These are phyloP conservation scores for Alopecurus myosuroides DNA, from an alignment of 176 grass and related monocot species.

Conservation along the genomic window DNA sequence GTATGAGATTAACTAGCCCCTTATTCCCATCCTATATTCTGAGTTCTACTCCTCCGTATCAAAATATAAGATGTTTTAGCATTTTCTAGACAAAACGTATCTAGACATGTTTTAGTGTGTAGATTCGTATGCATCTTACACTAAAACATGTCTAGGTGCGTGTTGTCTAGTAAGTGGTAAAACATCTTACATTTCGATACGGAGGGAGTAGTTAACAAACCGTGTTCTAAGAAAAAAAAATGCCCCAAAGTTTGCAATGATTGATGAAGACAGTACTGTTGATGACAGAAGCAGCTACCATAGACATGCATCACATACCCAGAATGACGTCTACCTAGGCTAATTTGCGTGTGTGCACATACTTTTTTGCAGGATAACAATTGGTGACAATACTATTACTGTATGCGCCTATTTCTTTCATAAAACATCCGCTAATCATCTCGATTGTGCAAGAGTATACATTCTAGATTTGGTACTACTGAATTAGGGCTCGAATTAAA, in stretches of 20 bases:
- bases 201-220: background rate
- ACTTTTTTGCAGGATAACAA: background rate
- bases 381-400: background rate
- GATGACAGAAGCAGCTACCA: background rate
- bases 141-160: no score
- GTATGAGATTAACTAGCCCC: background rate
- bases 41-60: no score
- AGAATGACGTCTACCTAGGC: background rate
- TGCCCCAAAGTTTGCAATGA: background rate
- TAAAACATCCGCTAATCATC: background rate
- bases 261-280: background rate
- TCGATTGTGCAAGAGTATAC: background rate
- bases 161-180: no score
- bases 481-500: background rate
- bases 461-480: background rate
- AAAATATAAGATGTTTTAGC: no score
- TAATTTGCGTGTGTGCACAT: background rate
- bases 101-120: no score
- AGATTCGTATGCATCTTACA: no score
- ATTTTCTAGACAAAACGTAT: no score
- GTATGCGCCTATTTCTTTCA: background rate
- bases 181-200: no score
- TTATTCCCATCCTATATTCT: background rate
- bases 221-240: background rate
- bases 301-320: constrained; percentile 7